Evolutionary conservation across 2,329 filamentous ascomycete species (phyloP), one percentile per base, ranked within the genome.

Genomic region (Lasiodiplodia hormozganensis): DNA sequence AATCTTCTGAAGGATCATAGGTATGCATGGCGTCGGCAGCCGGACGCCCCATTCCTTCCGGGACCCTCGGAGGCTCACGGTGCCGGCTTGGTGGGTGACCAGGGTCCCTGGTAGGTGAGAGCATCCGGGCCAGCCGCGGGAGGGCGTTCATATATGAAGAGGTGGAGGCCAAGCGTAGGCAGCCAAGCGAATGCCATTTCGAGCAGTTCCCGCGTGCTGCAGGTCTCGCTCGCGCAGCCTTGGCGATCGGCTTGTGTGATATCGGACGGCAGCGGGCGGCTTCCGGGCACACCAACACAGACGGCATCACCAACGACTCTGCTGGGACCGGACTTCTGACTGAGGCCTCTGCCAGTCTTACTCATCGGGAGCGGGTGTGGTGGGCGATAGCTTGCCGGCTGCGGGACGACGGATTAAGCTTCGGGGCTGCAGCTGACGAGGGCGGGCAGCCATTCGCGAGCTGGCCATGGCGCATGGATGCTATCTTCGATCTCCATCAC

Each of bases 401-500:
- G 60, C 60, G 60, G 25, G 60, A 64, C 28, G 60, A 64, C 60
- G 60, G 60, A 52, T 64, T 64, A 64, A 64, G 60, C 60, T 64
- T 53, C 60, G n/a, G 36, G 47, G 60, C 60, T 64, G 60, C 47
- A 38, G 58, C 43, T 36, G 57, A 62, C 31, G 2, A 38, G 40
- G 58, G 43, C 16, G 38, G 25, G 6, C 18, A 21, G 36, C 56
- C 56, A 58, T 58, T 58, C 23, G n/a, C 21, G 23, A 43, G n/a
- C 34, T 3, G n/a, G 31, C 18, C 23, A 40, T 40, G 2, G 28
- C 7, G 53, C 36, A 28, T 28, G 36, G 56, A 25, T 18, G 18
- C 14, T 5, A 6, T 16, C 6, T 36, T 38, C 28, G 43, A 64
- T 64, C 43, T 52, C 38, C 57, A 18, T 25, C 28, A 21, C 4